phyloP scores from a whole-genome alignment of 2,329 filamentous ascomycete genomes.

The Colletotrichum sidae region DNA sequence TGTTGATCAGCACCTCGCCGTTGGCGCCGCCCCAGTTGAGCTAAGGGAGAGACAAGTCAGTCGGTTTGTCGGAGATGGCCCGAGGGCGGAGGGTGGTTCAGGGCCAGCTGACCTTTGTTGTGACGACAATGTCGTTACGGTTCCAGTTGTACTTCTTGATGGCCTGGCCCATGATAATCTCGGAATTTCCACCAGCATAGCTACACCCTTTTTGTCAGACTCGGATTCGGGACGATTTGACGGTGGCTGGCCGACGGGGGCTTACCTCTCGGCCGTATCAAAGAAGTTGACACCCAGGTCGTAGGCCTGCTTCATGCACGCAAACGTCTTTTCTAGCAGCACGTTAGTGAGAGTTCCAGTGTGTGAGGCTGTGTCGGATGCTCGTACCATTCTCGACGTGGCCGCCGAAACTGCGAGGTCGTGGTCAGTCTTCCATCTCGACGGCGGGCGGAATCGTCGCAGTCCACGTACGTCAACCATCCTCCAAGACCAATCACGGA shows the following conservation, averaged over 20 bases:
- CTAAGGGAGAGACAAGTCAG: constrained; percentile 37
- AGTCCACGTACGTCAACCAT: constrained; percentile 63
- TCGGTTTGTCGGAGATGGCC: background rate
- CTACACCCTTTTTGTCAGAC: constrained; percentile 44
- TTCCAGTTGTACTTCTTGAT: constrained; percentile 72
- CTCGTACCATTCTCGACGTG: constrained; percentile 45
- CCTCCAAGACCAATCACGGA: constrained; percentile 74
- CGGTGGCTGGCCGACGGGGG: constrained; percentile 42
- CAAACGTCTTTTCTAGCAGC: constrained; percentile 64
- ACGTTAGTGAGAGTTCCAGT: constrained; percentile 12
- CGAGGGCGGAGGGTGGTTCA: background rate
- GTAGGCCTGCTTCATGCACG: constrained; percentile 72
- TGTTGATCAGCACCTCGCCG: constrained; percentile 71
- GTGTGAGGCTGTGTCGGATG: background rate
- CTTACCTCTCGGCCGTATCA: constrained; percentile 65
- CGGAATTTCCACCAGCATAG: constrained; percentile 71
- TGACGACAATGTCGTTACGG: constrained; percentile 70
- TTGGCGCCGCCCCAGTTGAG: constrained; percentile 74
- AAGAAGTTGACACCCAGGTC: constrained; percentile 73
- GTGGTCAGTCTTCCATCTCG: constrained; percentile 20
- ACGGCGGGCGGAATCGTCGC: constrained; percentile 46
- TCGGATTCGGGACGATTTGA: background rate
- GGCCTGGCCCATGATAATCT: constrained; percentile 73
- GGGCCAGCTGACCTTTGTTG: constrained; percentile 56
- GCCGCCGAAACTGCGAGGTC: constrained; percentile 42